Evolutionary conservation across 371 early-diverging fungal genomes (phyloP).

Genomic region (Mycotypha africana): DNA sequence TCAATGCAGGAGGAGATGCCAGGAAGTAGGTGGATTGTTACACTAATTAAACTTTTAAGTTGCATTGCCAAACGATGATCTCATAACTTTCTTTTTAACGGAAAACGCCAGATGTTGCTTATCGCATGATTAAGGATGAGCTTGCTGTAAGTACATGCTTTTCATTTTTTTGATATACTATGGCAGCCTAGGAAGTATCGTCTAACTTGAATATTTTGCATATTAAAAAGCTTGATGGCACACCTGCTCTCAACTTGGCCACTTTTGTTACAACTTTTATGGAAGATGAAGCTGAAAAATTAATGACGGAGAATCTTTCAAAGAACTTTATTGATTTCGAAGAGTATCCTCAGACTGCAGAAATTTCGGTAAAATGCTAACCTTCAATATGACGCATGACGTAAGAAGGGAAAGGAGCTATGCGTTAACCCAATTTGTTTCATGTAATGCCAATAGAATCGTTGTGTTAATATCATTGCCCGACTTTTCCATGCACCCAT

Average conservation of each 20-base stretch:
- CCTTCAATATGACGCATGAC: too few species aligned
- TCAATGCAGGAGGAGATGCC: conserved; percentile 49
- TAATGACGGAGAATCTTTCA: conserved; percentile 62
- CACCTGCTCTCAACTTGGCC: conserved; percentile 71
- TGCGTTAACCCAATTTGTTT: not conserved
- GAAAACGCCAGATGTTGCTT: conserved; percentile 29
- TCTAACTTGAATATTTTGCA: not conserved
- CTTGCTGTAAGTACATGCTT: conserved; percentile 21
- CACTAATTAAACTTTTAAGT: too few species aligned
- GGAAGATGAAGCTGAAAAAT: conserved; percentile 63
- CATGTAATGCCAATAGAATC: conserved; percentile 36
- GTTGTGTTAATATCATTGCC: conserved; percentile 69
- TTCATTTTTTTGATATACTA: too few species aligned
- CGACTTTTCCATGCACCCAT: conserved; percentile 58
- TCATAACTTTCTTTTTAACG: not conserved
- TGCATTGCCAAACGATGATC: too few species aligned
- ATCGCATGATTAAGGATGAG: conserved; percentile 40
- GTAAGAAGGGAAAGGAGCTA: not conserved
- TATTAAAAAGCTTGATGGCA: conserved; percentile 70
- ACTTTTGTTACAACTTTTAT: conserved; percentile 64
- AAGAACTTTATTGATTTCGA: conserved; percentile 75
- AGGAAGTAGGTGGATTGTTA: too few species aligned
- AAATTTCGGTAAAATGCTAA: conserved; percentile 39
- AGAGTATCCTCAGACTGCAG: conserved; percentile 57
- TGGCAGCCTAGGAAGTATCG: not conserved